phyloP scores from a whole-genome alignment of 1,284 basidiomycete species.

The Fomitopsis pinicola region DNA sequence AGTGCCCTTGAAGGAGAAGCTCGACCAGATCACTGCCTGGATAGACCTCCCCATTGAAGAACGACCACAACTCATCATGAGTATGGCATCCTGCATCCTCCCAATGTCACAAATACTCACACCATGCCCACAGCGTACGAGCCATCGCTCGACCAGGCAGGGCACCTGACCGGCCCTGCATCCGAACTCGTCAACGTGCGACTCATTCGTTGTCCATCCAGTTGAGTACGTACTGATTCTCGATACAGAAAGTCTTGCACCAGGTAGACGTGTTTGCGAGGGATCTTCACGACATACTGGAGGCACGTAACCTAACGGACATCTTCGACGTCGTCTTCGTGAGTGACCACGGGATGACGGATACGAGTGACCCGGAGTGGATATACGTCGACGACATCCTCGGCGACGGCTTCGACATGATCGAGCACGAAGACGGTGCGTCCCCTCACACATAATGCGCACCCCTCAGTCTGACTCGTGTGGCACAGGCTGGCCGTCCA shows the following conservation, averaged over 20 bases:
- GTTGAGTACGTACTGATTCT: background rate
- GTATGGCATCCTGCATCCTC: constrained; percentile 33
- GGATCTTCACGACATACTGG: constrained; percentile 58
- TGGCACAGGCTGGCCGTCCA: constrained; percentile 73
- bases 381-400: constrained; percentile 84
- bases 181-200: constrained; percentile 69
- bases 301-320: constrained; percentile 70
- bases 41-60: constrained; percentile 67
- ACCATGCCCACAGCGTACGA: constrained; percentile 53
- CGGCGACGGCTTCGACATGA: constrained; percentile 60
- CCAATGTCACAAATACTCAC: background rate
- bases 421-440: constrained; percentile 71
- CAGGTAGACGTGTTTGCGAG: constrained; percentile 76
- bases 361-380: constrained; percentile 71
- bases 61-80: constrained; percentile 76
- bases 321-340: constrained; percentile 90
- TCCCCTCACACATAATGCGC: background rate
- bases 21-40: constrained; percentile 72
- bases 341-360: constrained; percentile 92
- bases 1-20: constrained; percentile 62
- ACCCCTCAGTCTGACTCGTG: background rate
- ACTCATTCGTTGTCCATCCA: background rate
- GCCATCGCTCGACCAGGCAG: constrained; percentile 76
- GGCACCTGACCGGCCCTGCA: constrained; percentile 75
- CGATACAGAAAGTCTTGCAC: constrained; percentile 54